Conservation (phyloP, 345 rosid species). For the Corchorus capsularis region DNA sequence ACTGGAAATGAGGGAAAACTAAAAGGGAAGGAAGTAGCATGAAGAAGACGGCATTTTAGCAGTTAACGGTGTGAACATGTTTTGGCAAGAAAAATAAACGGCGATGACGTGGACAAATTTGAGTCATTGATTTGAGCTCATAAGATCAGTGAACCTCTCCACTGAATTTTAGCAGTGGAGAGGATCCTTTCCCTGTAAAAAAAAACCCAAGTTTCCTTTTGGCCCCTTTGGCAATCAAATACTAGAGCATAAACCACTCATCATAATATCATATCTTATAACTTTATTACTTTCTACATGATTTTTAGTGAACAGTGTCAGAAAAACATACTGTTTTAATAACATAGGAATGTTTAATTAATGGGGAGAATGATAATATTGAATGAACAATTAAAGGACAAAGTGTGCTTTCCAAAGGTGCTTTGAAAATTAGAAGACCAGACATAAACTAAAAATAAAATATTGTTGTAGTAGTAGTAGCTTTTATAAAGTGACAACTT, state of each 20-base stretch:
- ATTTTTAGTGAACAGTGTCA: constrained; percentile 5
- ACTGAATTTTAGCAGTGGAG: too few species aligned
- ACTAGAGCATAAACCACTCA: background rate
- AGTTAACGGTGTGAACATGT: too few species aligned
- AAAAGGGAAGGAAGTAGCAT: too few species aligned
- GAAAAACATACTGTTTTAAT: background rate
- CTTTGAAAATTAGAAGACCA: background rate
- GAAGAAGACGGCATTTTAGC: too few species aligned
- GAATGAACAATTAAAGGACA: constrained; percentile 21
- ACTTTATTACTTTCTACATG: background rate
- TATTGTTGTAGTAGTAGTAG: background rate
- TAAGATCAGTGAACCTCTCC: too few species aligned
- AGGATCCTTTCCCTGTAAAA: too few species aligned
- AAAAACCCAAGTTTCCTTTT: background rate
- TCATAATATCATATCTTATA: background rate
- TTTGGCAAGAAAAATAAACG: too few species aligned
- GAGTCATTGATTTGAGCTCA: too few species aligned
- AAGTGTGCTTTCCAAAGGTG: constrained; percentile 14
- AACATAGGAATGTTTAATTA: background rate
- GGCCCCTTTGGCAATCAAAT: background rate
- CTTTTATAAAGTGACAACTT: background rate
- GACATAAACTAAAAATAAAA: too few species aligned
- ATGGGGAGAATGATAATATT: background rate
- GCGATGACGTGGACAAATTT: too few species aligned
- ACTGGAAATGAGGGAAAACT: too few species aligned